These are phyloP conservation scores for Candida yuanshanica DNA, from an alignment of 805 yeast species.

Conservation along the genomic window DNA sequence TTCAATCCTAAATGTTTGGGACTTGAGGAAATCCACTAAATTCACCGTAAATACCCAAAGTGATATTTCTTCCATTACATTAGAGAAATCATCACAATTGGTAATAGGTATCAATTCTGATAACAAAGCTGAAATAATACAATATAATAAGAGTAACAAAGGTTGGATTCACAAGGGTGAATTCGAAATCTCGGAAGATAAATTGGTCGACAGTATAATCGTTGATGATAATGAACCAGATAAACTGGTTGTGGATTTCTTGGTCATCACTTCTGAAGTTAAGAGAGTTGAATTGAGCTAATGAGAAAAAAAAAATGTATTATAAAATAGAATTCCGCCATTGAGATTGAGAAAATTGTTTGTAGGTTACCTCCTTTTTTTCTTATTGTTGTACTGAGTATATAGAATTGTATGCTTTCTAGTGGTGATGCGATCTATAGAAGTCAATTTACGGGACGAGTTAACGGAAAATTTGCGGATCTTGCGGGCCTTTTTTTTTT, in stretches of 20 bases:
- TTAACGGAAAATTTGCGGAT: too few species aligned
- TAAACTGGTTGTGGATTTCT: slow-evolving; percentile 1
- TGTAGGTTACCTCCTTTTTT: too few species aligned
- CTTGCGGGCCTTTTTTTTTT: too few species aligned
- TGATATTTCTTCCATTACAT: slow-evolving; percentile 7
- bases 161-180: slow-evolving; percentile 12
- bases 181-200: slow-evolving; percentile 9
- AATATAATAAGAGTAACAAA: slow-evolving; percentile 18
- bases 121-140: slow-evolving; percentile 12
- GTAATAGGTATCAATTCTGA: slow-evolving; percentile 7
- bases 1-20: slow-evolving; percentile 36
- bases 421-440: too few species aligned
- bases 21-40: slow-evolving; percentile 37
- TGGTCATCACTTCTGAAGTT: slow-evolving; percentile 4
- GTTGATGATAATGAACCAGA: slow-evolving; percentile 10
- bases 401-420: too few species aligned
- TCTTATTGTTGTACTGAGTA: too few species aligned
- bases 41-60: slow-evolving; percentile 4
- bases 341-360: too few species aligned
- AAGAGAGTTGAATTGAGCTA: not conserved
- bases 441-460: too few species aligned
- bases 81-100: slow-evolving; percentile 22
- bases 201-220: slow-evolving; percentile 11
- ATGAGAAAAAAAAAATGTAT: not conserved
- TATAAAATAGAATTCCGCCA: too few species aligned